Conservation (phyloP, 192 early-diverging fungal genomes). For the Linnemannia zychae region DNA sequence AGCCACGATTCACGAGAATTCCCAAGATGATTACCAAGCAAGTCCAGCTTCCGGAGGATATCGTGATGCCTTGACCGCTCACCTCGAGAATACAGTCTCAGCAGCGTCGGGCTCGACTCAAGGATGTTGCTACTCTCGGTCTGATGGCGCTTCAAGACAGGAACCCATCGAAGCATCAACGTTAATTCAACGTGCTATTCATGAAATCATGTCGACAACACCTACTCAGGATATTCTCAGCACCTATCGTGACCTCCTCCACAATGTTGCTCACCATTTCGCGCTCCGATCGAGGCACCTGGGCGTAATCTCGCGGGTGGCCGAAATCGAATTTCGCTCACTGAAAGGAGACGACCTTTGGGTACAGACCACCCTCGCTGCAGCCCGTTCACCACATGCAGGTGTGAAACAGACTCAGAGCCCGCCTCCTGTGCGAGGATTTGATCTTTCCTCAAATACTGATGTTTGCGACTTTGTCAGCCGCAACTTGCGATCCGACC, state of each 20-base stretch:
- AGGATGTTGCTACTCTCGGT: not conserved
- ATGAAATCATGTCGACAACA: slow-evolving; percentile 22
- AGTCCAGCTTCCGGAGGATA: not conserved
- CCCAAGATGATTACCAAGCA: not conserved
- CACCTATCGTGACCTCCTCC: slow-evolving; percentile 23
- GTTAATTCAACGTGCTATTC: slow-evolving; percentile 17
- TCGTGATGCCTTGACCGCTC: slow-evolving; percentile 24
- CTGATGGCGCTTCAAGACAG: not conserved
- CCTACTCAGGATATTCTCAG: not conserved
- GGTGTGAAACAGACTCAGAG: not conserved
- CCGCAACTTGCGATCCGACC: not conserved
- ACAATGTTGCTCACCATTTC: slow-evolving; percentile 17
- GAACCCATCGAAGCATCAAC: not conserved
- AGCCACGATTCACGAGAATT: not conserved
- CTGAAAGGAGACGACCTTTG: slow-evolving; percentile 20
- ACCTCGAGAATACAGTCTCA: slow-evolving; percentile 9
- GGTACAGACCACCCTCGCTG: not conserved
- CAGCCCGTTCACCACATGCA: not conserved
- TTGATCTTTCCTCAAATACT: not conserved
- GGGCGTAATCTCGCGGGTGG: slow-evolving; percentile 27
- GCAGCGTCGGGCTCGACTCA: not conserved
- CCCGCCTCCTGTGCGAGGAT: not conserved
- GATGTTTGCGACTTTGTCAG: slow-evolving; percentile 11
- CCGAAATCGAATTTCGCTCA: slow-evolving; percentile 22
- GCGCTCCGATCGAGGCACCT: slow-evolving; percentile 22